Conservation (phyloP, 139 green algal genomes). For the Limnomonas spitsbergensis region DNA sequence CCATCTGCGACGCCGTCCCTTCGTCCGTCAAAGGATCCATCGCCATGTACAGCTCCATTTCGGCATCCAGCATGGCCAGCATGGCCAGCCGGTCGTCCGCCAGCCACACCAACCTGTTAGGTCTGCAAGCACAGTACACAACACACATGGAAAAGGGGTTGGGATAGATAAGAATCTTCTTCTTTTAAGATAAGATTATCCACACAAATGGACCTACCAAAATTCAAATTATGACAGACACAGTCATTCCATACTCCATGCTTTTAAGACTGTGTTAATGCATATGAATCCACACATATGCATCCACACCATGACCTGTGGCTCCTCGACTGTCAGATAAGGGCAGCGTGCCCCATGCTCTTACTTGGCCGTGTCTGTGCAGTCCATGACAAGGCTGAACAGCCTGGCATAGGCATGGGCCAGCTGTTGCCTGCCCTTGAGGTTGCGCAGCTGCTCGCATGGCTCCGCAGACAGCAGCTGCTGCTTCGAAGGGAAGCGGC, state of each 20-base stretch:
- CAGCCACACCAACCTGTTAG: constrained; percentile 42
- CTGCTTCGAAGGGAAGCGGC: constrained; percentile 16
- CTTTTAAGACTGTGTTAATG: too few species aligned
- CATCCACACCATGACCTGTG: too few species aligned
- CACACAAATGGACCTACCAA: too few species aligned
- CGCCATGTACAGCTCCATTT: constrained; percentile 38
- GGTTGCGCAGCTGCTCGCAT: constrained; percentile 4
- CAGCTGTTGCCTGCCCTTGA: constrained; percentile 15
- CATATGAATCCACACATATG: too few species aligned
- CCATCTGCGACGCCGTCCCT: not conserved
- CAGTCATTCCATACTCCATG: too few species aligned
- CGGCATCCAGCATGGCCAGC: constrained; percentile 21
- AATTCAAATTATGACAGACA: too few species aligned
- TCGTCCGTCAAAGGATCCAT: constrained; percentile 37
- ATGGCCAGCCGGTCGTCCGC: not conserved
- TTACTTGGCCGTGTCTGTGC: not conserved
- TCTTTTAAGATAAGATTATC: too few species aligned
- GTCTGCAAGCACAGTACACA: constrained; percentile 6
- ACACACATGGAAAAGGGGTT: not conserved
- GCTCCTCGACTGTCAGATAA: too few species aligned
- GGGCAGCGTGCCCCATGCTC: not conserved
- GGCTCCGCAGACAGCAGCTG: constrained; percentile 25
- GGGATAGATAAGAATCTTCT: too few species aligned
- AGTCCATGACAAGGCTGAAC: constrained; percentile 22
- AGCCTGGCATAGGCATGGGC: constrained; percentile 20